These are phyloP conservation scores for Cyanidium caldarium DNA, from an alignment of 23 red algal genomes.

Conservation along the genomic window DNA sequence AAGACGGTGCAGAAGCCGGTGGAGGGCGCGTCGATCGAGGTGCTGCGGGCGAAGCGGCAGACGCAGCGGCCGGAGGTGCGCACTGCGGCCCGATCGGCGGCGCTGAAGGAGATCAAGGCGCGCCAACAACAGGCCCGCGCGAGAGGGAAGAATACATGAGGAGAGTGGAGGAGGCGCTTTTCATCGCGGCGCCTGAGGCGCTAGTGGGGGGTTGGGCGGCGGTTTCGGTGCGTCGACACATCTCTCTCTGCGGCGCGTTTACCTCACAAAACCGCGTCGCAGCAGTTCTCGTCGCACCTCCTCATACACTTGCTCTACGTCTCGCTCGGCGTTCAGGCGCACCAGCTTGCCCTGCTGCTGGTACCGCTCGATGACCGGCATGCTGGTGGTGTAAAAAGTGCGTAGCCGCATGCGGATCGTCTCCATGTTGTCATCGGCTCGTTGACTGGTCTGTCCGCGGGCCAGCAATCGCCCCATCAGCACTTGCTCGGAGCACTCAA, in stretches of 20 bases:
- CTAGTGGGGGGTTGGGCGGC: too few species aligned
- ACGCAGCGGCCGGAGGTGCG: slow-evolving; percentile 61
- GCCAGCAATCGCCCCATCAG: slow-evolving; percentile 31
- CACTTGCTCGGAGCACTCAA: slow-evolving; percentile 24
- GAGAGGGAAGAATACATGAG: too few species aligned
- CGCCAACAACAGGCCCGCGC: slow-evolving; percentile 4
- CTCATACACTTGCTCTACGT: slow-evolving; percentile 23
- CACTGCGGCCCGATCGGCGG: slow-evolving; percentile 63
- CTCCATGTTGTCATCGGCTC: slow-evolving; percentile 44
- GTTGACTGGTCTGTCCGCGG: slow-evolving; percentile 32
- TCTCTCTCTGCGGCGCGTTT: too few species aligned
- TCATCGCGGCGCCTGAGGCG: too few species aligned
- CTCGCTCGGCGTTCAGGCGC: slow-evolving; percentile 31
- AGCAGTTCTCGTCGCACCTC: not conserved
- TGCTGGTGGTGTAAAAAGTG: slow-evolving; percentile 51
- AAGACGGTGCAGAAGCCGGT: slow-evolving; percentile 76
- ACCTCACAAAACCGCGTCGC: not conserved
- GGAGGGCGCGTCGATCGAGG: slow-evolving; percentile 82
- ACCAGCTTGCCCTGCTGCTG: slow-evolving; percentile 25
- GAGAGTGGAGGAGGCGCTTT: too few species aligned
- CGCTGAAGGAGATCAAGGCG: slow-evolving; percentile 77
- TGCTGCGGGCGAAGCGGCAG: slow-evolving; percentile 78
- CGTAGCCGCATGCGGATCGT: slow-evolving; percentile 30
- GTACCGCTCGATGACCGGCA: slow-evolving; percentile 72
- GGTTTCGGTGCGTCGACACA: too few species aligned